These are phyloP conservation scores for Babesia ovis DNA, from an alignment of 169 alveolate species.

Conservation along the genomic window DNA sequence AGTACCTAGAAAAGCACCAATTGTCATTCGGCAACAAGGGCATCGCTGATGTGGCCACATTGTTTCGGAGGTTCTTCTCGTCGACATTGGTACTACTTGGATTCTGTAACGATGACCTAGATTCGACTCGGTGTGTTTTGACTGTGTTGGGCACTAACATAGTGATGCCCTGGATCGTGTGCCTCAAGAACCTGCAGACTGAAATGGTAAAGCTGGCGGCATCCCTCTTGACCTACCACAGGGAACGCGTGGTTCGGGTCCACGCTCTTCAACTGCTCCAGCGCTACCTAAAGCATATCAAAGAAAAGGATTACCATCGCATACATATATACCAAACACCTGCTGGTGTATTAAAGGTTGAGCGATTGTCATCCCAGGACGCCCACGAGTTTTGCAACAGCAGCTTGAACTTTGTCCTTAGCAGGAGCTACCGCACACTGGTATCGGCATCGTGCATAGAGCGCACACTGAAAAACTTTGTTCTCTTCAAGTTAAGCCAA, in stretches of 20 bases:
- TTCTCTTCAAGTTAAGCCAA: conserved; percentile 52
- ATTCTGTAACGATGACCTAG: conserved; percentile 38
- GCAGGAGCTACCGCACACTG: conserved; percentile 44
- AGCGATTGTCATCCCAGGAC: conserved; percentile 30
- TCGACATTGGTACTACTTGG: conserved; percentile 48
- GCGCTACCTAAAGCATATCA: conserved; percentile 23
- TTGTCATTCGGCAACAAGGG: conserved; percentile 8
- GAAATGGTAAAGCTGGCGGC: conserved; percentile 42
- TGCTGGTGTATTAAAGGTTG: conserved; percentile 12
- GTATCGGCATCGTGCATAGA: conserved; percentile 28
- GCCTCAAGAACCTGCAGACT: conserved; percentile 20
- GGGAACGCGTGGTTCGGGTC: conserved; percentile 23
- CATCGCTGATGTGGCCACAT: conserved; percentile 21
- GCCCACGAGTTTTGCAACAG: conserved; percentile 10
- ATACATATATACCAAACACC: conserved; percentile 31
- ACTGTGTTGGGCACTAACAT: not conserved
- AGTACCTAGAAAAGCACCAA: conserved; percentile 9
- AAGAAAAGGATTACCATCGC: conserved; percentile 30
- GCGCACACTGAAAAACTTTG: conserved; percentile 41
- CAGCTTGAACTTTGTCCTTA: conserved; percentile 37
- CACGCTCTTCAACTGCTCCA: conserved; percentile 30
- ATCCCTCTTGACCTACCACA: conserved; percentile 41
- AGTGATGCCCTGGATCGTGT: conserved; percentile 47
- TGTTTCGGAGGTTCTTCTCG: conserved; percentile 39
- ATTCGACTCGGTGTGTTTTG: conserved; percentile 21